Conservation (phyloP, 768 basidiomycete species). For the Asterophora lycoperdoides region DNA sequence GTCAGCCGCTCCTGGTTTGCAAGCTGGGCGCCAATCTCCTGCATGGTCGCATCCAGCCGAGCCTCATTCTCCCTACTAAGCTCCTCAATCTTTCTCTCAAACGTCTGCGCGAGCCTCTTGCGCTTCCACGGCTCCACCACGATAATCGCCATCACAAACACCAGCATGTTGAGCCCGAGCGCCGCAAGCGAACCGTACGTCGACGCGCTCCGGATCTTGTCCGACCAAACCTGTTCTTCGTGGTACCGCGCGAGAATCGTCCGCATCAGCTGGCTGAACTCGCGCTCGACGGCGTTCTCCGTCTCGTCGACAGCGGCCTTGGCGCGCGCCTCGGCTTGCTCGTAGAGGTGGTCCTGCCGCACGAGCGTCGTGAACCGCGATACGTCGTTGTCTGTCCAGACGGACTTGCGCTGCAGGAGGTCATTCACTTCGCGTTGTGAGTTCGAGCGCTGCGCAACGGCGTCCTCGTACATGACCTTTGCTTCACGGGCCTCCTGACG, state of each 20-base stretch:
- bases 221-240: slow-evolving; percentile 98
- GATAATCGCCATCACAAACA: slow-evolving; percentile 86
- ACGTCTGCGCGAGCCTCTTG: slow-evolving; percentile 76
- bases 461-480: slow-evolving; percentile 72
- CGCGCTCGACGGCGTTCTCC: slow-evolving; percentile 80
- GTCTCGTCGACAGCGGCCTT: slow-evolving; percentile 63
- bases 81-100: slow-evolving; percentile 79
- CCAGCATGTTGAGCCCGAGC: slow-evolving; percentile 80
- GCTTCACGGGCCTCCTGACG: slow-evolving; percentile 66
- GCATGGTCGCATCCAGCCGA: slow-evolving; percentile 45
- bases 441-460: slow-evolving; percentile 73
- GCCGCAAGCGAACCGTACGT: slow-evolving; percentile 90
- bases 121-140: slow-evolving; percentile 98
- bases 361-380: slow-evolving; percentile 85
- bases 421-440: slow-evolving; percentile 97
- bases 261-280: slow-evolving; percentile 84
- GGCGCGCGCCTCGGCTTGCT: slow-evolving; percentile 70
- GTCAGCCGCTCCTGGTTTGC: slow-evolving; percentile 35
- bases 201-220: slow-evolving; percentile 94
- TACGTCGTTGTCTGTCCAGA: slow-evolving; percentile 91
- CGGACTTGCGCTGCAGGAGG: slow-evolving; percentile 86
- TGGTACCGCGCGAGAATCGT: slow-evolving; percentile 90
- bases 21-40: slow-evolving; percentile 44
- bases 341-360: slow-evolving; percentile 82
- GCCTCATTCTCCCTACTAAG: slow-evolving; percentile 52